phyloP scores from a whole-genome alignment of 164 flowering plant genomes.

The Vitis vinifera region DNA sequence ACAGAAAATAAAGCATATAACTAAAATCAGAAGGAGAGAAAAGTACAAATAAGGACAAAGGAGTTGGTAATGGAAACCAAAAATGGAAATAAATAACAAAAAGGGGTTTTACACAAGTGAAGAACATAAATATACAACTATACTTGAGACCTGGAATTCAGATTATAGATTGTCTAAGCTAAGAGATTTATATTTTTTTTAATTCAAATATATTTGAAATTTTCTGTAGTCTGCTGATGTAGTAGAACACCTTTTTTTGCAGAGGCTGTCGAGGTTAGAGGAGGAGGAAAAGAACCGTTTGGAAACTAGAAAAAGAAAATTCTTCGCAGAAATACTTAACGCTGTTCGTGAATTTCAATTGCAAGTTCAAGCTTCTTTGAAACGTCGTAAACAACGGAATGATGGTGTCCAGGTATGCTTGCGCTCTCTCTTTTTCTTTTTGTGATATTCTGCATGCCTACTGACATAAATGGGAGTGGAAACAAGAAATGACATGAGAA shows the following conservation, averaged over 20 bases:
- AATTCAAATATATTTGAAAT: neutral
- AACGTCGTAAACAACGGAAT: slow-evolving; percentile 89
- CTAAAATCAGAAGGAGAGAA: no score
- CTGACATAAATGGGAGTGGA: neutral
- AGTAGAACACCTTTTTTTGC: slow-evolving; percentile 22
- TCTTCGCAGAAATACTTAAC: slow-evolving; percentile 87
- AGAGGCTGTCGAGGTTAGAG: slow-evolving; percentile 85
- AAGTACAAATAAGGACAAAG: no score
- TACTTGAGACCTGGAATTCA: neutral
- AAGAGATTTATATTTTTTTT: neutral
- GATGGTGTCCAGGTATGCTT: slow-evolving; percentile 77
- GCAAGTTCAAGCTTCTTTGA: slow-evolving; percentile 78
- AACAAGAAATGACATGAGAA: neutral
- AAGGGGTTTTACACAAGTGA: no score
- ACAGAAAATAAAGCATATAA: no score
- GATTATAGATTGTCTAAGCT: neutral
- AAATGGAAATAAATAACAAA: no score
- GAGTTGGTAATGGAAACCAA: no score
- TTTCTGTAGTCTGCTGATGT: slow-evolving; percentile 7
- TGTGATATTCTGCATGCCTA: neutral
- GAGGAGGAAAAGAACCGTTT: slow-evolving; percentile 81
- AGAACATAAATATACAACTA: neutral
- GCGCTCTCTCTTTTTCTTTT: neutral
- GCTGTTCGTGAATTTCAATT: slow-evolving; percentile 85
- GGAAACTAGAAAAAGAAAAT: slow-evolving; percentile 83